phyloP scores from a whole-genome alignment of 306 rosid species.

The barrel medic (Medicago truncatula) region MtrunA17r5.0-ANR NC_053042.1:47142501-47143000 shows the following conservation, averaged over 20 bases:
- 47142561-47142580: slow-evolving; percentile 43
- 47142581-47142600: slow-evolving; percentile 47
- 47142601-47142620: slow-evolving; percentile 52
- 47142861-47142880: slow-evolving; percentile 27
- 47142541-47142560: slow-evolving; percentile 70
- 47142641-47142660: slow-evolving; percentile 78
- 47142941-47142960: slow-evolving; percentile 14
- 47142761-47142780: slow-evolving; percentile 85
- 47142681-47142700: slow-evolving; percentile 95
- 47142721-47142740: slow-evolving; percentile 88
- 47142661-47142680: slow-evolving; percentile 90
- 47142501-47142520: slow-evolving; percentile 78
- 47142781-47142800: slow-evolving; percentile 86
- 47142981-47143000: background rate
- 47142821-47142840: slow-evolving; percentile 82
- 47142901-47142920: slow-evolving; percentile 13
- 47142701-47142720: slow-evolving; percentile 81
- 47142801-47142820: slow-evolving; percentile 86
- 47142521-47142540: slow-evolving; percentile 92
- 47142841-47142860: slow-evolving; percentile 22
- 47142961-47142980: slow-evolving; percentile 17
- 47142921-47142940: slow-evolving; percentile 27
- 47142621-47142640: slow-evolving; percentile 72
- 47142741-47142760: slow-evolving; percentile 94
- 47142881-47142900: slow-evolving; percentile 10